Conservation (phyloP, 2,329 filamentous ascomycete species). For the Arthroderma uncinatum region DNA sequence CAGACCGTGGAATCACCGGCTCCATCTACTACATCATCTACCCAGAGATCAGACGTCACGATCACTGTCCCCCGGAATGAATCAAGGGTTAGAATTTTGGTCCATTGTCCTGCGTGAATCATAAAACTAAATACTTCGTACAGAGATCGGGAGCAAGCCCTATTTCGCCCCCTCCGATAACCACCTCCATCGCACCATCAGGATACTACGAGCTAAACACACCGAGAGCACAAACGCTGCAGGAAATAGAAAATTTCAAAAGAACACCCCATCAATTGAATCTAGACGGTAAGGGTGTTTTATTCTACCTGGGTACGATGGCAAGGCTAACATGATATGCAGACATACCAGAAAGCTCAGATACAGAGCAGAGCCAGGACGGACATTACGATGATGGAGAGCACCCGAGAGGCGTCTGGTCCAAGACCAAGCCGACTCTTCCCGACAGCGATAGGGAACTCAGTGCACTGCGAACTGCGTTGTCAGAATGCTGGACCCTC, state of each 20-base stretch:
- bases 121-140: not conserved
- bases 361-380: slow-evolving; percentile 12
- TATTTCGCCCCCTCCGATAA: slow-evolving; percentile 59
- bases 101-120: not conserved
- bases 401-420: slow-evolving; percentile 15
- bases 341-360: slow-evolving; percentile 28
- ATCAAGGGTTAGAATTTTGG: slow-evolving; percentile 13
- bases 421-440: slow-evolving; percentile 24
- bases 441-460: slow-evolving; percentile 46
- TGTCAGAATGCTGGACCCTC: slow-evolving; percentile 84
- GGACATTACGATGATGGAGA: slow-evolving; percentile 17
- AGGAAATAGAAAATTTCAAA: slow-evolving; percentile 54
- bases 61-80: slow-evolving; percentile 18
- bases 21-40: slow-evolving; percentile 20
- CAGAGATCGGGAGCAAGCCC: slow-evolving; percentile 28
- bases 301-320: not conserved
- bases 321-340: slow-evolving; percentile 20
- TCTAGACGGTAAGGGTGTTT: slow-evolving; percentile 55
- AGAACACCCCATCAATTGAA: slow-evolving; percentile 53
- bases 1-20: slow-evolving; percentile 10
- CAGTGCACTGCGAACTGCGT: slow-evolving; percentile 59
- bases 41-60: slow-evolving; percentile 23
- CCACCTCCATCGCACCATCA: slow-evolving; percentile 59
- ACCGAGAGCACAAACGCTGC: slow-evolving; percentile 69
- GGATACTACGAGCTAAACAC: slow-evolving; percentile 62